phyloP scores from a whole-genome alignment of 1,284 basidiomycete genomes.

The Kalmanozyma brasiliensis region DNA sequence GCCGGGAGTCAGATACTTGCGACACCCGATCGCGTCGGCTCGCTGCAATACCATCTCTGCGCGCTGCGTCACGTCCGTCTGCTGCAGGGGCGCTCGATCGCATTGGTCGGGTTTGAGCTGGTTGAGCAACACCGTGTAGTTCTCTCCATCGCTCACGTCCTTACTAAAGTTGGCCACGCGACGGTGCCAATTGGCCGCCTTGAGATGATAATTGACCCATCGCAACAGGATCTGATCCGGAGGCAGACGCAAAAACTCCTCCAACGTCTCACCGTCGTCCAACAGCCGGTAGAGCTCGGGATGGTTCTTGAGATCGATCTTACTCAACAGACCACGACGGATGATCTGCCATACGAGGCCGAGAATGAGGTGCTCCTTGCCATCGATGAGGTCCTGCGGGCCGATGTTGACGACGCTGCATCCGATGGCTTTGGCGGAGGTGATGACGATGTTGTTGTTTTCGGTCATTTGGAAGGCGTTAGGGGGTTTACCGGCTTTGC shows the following conservation, averaged over 20 bases:
- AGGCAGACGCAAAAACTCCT: conserved; percentile 90
- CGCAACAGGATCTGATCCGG: conserved; percentile 95
- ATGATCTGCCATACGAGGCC: conserved; percentile 99
- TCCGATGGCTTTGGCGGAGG: conserved; percentile 95
- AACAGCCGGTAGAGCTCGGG: conserved; percentile 94
- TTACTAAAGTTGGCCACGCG: conserved; percentile 93
- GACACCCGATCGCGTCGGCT: conserved; percentile 90
- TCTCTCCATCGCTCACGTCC: conserved; percentile 93
- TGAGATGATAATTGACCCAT: conserved; percentile 99
- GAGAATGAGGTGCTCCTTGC: conserved; percentile 95
- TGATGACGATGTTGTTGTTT: conserved; percentile 99
- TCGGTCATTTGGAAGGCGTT: conserved; percentile 99
- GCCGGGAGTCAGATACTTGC: conserved; percentile 92
- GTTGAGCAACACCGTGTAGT: conserved; percentile 94
- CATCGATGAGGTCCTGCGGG: conserved; percentile 89
- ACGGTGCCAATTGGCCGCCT: conserved; percentile 83
- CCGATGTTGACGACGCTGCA: conserved; percentile 99
- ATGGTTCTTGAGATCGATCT: conserved; percentile 97
- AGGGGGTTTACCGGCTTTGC: conserved; percentile 71
- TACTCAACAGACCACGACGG: conserved; percentile 87
- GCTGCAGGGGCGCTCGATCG: conserved; percentile 90
- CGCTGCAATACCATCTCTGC: conserved; percentile 93
- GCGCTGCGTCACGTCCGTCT: conserved; percentile 80
- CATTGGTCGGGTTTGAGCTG: conserved; percentile 90
- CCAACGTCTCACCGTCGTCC: conserved; percentile 95